Base-by-base conservation (phyloP, 106 monocot genomes). In the Dendrobium nobile region DNA sequence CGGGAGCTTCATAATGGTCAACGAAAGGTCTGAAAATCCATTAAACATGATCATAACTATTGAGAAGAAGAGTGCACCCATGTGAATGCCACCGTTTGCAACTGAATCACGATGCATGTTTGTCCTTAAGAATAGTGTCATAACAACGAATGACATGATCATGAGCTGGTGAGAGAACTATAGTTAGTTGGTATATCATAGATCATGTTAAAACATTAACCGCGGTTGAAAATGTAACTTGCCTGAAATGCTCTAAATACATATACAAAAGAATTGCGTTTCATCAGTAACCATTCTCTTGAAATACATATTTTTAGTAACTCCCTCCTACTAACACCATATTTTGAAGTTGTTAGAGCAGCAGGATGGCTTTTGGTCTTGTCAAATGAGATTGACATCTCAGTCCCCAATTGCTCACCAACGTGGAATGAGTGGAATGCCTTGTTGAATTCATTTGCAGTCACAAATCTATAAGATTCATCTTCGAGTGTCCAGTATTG, bases 41-140 rank as follows among this genome's bases (percentile, higher is more conserved):
- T 88, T 88, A 43, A 88, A 88, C 90, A 90, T 82, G 73, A 77
- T 70, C 56, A 77, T 77, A 3, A 84, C 19, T n/a, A 84, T 51
- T 22, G 81, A 59, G 82, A 86, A 90, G 83, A 80, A 90, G 26
- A 90, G 79, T 4, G 84, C 83, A 3, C 90, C 90, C 83, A 88
- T 79, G 76, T 82, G 86, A 16, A 88, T 85, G 16, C 72, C 77
- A 2, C 88, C 90, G 37, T 72, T 64, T 0, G 75, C 67, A 45
- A 59, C 65, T 37, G 82, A 78, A 75, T 90, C 77, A 40, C 26
- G 85, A 79, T 88, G 83, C 86, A 90, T 82, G 10, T 83, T 79
- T 2, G 90, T 90, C 45, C 88, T 83, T 28, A 88, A 19, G 77
- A 88, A 90, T 28, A 90, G 18, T 22, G 90, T 90, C 90, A 88